These are phyloP conservation scores for Colletotrichum sp. DNA, from an alignment of 2,329 filamentous ascomycete species.

Conservation along the genomic window DNA sequence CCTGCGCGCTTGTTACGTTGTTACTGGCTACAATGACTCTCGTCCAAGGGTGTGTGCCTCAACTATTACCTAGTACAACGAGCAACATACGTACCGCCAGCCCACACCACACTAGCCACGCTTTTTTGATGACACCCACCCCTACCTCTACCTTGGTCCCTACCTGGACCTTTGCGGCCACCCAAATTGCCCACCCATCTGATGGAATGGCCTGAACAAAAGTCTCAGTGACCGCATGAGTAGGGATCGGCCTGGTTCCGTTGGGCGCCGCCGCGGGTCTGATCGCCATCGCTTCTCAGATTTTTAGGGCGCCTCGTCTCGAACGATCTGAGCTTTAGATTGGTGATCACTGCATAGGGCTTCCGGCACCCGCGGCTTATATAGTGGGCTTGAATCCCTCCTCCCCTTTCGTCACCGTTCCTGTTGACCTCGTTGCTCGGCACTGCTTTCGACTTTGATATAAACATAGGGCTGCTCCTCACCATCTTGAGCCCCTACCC, in stretches of 20 bases:
- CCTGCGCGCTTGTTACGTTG: background rate
- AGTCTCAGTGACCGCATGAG: slow-evolving; percentile 3
- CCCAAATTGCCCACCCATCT: background rate
- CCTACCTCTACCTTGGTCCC: background rate
- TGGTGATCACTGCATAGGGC: slow-evolving; percentile 21
- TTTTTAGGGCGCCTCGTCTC: slow-evolving; percentile 14
- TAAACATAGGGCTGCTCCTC: background rate
- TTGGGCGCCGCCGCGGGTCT: slow-evolving; percentile 17
- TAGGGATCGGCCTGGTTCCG: slow-evolving; percentile 19
- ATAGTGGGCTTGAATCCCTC: slow-evolving; percentile 14
- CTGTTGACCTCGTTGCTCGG: background rate
- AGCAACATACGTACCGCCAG: background rate
- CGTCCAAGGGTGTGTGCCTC: background rate
- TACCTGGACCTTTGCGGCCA: background rate
- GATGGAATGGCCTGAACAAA: background rate
- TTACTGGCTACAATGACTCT: background rate
- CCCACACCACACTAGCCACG: background rate
- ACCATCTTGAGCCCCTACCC: background rate
- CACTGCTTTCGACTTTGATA: background rate
- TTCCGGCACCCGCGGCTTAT: slow-evolving; percentile 12
- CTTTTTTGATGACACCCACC: background rate
- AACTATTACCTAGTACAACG: background rate
- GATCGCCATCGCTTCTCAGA: slow-evolving; percentile 10
- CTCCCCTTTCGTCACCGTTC: background rate
- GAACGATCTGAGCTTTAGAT: slow-evolving; percentile 16